Conservation (phyloP, 371 early-diverging fungal genomes). For the Chytridium lagenaria region DNA sequence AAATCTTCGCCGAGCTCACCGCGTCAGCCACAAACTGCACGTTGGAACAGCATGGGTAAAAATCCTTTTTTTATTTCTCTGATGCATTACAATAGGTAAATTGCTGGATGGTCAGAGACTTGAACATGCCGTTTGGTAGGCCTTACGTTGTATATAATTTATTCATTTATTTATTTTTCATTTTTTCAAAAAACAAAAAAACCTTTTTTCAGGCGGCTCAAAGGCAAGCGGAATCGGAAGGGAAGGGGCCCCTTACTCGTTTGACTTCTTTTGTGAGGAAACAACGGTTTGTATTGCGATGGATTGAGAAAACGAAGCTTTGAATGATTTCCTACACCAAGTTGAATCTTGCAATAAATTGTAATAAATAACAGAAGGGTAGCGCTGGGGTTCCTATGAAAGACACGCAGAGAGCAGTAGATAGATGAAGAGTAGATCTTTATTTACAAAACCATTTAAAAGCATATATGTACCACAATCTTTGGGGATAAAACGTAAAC, state of each 20-base stretch:
- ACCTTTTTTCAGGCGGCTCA: conserved; percentile 27
- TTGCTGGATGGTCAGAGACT: conserved; percentile 74
- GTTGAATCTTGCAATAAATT: too few relatives aligned
- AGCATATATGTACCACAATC: too few relatives aligned
- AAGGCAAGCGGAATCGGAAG: conserved; percentile 50
- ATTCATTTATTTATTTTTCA: neutral
- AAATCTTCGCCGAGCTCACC: conserved; percentile 64
- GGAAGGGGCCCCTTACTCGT: conserved; percentile 46
- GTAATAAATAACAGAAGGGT: neutral
- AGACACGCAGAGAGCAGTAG: neutral
- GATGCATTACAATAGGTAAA: conserved; percentile 72
- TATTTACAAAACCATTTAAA: too few relatives aligned
- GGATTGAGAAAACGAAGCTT: conserved; percentile 8
- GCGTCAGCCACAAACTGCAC: conserved; percentile 59
- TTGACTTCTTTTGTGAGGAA: conserved; percentile 46
- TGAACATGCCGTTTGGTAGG: conserved; percentile 73
- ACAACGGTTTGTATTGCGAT: conserved; percentile 25
- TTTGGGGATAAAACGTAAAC: too few relatives aligned
- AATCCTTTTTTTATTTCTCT: conserved; percentile 37
- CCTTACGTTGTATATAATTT: neutral
- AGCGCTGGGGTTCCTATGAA: neutral
- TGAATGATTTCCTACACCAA: too few relatives aligned
- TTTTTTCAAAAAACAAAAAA: neutral
- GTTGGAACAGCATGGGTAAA: conserved; percentile 43
- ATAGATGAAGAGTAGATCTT: too few relatives aligned